phyloP scores from a whole-genome alignment of 2,329 filamentous ascomycete genomes.

The Pyrenochaeta sp. region DNA sequence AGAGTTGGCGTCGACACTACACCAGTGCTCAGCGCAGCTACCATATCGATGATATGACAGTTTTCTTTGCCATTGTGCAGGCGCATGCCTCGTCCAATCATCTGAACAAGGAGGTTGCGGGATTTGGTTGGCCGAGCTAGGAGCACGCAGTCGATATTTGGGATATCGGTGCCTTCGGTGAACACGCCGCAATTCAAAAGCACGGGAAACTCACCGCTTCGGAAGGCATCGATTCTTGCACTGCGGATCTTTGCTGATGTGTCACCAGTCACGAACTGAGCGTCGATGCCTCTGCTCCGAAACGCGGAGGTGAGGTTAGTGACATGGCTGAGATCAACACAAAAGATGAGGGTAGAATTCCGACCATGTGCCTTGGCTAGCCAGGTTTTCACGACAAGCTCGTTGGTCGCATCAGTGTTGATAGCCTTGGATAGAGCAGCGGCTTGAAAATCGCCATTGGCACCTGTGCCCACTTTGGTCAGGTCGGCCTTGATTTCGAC shows the following conservation, averaged over 20 bases:
- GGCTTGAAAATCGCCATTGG: slow-evolving; percentile 80
- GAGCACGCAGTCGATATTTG: slow-evolving; percentile 93
- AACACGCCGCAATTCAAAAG: slow-evolving; percentile 96
- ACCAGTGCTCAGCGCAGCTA: slow-evolving; percentile 82
- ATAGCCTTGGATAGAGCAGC: slow-evolving; percentile 81
- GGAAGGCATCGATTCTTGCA: slow-evolving; percentile 78
- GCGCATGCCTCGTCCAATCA: slow-evolving; percentile 95
- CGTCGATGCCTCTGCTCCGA: slow-evolving; percentile 79
- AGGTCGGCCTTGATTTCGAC: slow-evolving; percentile 85
- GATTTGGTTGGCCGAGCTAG: slow-evolving; percentile 89
- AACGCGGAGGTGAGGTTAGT: slow-evolving; percentile 77
- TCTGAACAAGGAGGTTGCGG: slow-evolving; percentile 92
- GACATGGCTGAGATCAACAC: slow-evolving; percentile 88
- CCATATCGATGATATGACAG: slow-evolving; percentile 97
- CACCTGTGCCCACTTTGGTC: slow-evolving; percentile 69
- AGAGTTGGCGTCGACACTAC: slow-evolving; percentile 91
- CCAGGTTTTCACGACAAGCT: slow-evolving; percentile 88
- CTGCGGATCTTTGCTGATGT: slow-evolving; percentile 75
- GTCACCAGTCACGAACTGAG: slow-evolving; percentile 84
- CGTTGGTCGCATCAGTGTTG: slow-evolving; percentile 82
- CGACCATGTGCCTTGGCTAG: slow-evolving; percentile 75
- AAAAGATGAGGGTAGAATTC: slow-evolving; percentile 91
- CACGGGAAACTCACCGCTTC: slow-evolving; percentile 78
- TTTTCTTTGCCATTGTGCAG: slow-evolving; percentile 81
- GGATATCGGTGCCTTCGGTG: slow-evolving; percentile 97